A percentile compares a stretch with the other conserved stretches of the same genome.
Evolutionary conservation across 148 eudicot genomes (phyloP).

Genomic region (Nepenthes mirabilis): DNA sequence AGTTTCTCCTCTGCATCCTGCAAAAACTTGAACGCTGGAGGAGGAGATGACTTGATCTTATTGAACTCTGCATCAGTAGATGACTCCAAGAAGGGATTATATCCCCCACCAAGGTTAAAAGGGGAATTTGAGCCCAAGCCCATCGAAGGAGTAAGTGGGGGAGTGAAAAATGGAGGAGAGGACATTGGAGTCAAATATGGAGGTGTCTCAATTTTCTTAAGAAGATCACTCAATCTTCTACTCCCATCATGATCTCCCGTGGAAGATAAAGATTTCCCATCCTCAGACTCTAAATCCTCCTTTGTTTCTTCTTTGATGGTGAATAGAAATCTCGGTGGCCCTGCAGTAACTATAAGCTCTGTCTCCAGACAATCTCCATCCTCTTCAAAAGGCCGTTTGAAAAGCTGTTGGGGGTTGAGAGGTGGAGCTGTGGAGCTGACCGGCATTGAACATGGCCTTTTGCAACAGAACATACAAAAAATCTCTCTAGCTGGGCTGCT

Average conservation of each 20-base stretch:
- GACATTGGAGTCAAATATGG: slow-evolving; percentile 51
- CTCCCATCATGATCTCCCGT: slow-evolving; percentile 14
- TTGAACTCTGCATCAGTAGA: slow-evolving; percentile 55
- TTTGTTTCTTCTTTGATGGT: slow-evolving; percentile 67
- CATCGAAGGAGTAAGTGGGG: slow-evolving; percentile 40
- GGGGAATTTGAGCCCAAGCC: slow-evolving; percentile 4
- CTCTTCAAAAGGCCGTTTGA: slow-evolving; percentile 20
- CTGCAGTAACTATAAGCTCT: slow-evolving; percentile 16
- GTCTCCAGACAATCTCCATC: slow-evolving; percentile 9
- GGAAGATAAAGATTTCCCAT: slow-evolving; percentile 13
- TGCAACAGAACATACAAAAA: slow-evolving; percentile 28
- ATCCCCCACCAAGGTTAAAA: neutral
- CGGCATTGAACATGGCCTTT: slow-evolving; percentile 17
- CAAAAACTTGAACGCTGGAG: slow-evolving; percentile 61
- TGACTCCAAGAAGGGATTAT: slow-evolving; percentile 32
- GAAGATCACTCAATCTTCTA: slow-evolving; percentile 36
- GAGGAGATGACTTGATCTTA: slow-evolving; percentile 48
- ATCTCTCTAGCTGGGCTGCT: slow-evolving; percentile 24
- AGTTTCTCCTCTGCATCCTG: slow-evolving; percentile 74
- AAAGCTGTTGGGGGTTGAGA: slow-evolving; percentile 15
- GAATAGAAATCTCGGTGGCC: slow-evolving; percentile 63
- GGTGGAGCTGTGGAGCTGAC: slow-evolving; percentile 15
- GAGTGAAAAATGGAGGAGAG: slow-evolving; percentile 54
- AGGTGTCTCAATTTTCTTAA: slow-evolving; percentile 21
- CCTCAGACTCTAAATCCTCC: slow-evolving; percentile 70